Evolutionary conservation across 2,329 filamentous ascomycete species (phyloP).

Genomic region (Aspergillus fumigatiaffinis): DNA sequence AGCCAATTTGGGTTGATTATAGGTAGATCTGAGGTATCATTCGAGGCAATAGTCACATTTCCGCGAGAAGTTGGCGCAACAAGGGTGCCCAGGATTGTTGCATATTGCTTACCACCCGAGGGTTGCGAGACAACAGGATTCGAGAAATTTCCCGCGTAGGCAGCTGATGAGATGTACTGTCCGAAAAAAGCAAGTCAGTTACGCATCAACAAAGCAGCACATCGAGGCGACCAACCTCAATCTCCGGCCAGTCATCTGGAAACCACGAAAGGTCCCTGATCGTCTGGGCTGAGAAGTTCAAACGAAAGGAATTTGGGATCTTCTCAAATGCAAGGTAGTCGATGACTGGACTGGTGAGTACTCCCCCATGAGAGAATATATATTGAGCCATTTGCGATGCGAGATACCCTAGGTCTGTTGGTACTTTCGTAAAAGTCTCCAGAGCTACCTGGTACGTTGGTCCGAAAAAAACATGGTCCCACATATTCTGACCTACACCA

Average conservation of each 20-base stretch:
- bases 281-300: slow-evolving; percentile 13
- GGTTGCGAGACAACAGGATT: slow-evolving; percentile 21
- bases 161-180: slow-evolving; percentile 26
- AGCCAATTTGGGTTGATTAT: slow-evolving; percentile 49
- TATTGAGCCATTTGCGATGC: slow-evolving; percentile 14
- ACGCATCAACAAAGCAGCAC: background rate
- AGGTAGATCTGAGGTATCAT: slow-evolving; percentile 32
- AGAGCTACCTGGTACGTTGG: slow-evolving; percentile 26
- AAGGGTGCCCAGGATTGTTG: slow-evolving; percentile 20
- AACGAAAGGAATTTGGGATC: slow-evolving; percentile 19
- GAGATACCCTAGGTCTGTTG: slow-evolving; percentile 13
- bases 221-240: slow-evolving; percentile 23
- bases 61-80: slow-evolving; percentile 43
- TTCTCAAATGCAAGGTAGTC: slow-evolving; percentile 34
- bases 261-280: slow-evolving; percentile 24
- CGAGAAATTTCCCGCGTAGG: slow-evolving; percentile 26
- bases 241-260: slow-evolving; percentile 36
- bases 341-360: slow-evolving; percentile 25
- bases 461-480: slow-evolving; percentile 32
- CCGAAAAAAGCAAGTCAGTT: background rate
- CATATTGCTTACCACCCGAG: slow-evolving; percentile 22
- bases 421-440: slow-evolving; percentile 18
- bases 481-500: slow-evolving; percentile 38
- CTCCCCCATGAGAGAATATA: slow-evolving; percentile 16
- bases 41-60: slow-evolving; percentile 40